A percentile compares a stretch with the other conserved stretches of the same genome.
Evolutionary conservation across 148 eudicot species (phyloP).

Genomic region (Polygonum aviculare): DNA sequence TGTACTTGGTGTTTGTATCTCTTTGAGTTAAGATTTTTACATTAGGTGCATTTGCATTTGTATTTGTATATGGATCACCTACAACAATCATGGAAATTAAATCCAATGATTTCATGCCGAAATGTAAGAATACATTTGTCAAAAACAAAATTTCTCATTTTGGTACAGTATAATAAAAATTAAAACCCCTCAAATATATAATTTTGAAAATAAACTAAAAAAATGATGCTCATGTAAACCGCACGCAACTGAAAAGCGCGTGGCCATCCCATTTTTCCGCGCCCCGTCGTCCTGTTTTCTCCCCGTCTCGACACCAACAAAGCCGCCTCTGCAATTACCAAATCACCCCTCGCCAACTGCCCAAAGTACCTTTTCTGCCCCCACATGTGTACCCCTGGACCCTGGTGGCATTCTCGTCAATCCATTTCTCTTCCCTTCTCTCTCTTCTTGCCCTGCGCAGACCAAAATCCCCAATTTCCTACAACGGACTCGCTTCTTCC

Average conservation of each 20-base stretch:
- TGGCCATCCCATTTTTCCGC: not conserved
- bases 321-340: not conserved
- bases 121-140: too few species aligned
- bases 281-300: not conserved
- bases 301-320: not conserved
- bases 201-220: too few species aligned
- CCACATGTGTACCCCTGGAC: not conserved
- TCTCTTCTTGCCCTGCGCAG: not conserved
- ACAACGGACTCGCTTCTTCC: constrained; percentile 5
- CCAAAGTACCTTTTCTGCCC: not conserved
- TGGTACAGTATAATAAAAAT: too few species aligned
- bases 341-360: not conserved
- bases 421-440: not conserved
- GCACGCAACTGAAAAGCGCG: not conserved
- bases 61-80: not conserved
- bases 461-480: constrained; percentile 4
- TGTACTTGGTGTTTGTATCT: not conserved
- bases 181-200: too few species aligned
- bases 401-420: not conserved
- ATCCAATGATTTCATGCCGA: too few species aligned
- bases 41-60: not conserved
- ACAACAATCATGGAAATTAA: too few species aligned
- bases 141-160: too few species aligned
- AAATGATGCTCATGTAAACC: not conserved
- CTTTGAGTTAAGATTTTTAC: not conserved